These are phyloP conservation scores for Backusella westeae DNA, from an alignment of 192 early-diverging fungal genomes.

Conservation along the genomic window DNA sequence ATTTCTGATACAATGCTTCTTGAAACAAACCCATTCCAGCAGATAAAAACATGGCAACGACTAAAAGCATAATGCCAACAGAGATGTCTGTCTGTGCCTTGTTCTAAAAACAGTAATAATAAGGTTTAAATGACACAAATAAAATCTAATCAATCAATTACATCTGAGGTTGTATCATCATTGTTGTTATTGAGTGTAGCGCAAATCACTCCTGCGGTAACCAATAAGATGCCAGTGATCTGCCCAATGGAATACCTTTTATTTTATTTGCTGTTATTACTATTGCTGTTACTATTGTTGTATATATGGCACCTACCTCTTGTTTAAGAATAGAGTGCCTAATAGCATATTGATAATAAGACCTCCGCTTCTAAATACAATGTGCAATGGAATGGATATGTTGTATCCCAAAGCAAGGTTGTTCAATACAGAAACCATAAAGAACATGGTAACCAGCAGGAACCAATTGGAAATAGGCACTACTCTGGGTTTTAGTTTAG, in stretches of 20 bases:
- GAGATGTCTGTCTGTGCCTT: constrained; percentile 25
- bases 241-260: constrained; percentile 44
- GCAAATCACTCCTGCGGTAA: constrained; percentile 71
- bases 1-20: constrained; percentile 71
- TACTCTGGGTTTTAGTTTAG: constrained; percentile 42
- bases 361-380: constrained; percentile 83
- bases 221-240: constrained; percentile 68
- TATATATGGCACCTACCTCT: constrained; percentile 45
- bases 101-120: constrained; percentile 13
- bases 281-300: neutral
- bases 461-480: constrained; percentile 74
- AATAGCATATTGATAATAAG: constrained; percentile 82
- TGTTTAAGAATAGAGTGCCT: constrained; percentile 60
- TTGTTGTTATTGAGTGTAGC: constrained; percentile 50
- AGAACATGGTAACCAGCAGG: constrained; percentile 75
- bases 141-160: neutral
- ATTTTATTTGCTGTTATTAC: neutral
- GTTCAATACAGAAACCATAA: constrained; percentile 75
- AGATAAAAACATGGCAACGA: constrained; percentile 72
- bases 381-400: constrained; percentile 86
- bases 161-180: neutral
- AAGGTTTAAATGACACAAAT: constrained; percentile 17
- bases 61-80: constrained; percentile 63
- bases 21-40: constrained; percentile 81
- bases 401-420: constrained; percentile 78